phyloP scores from a whole-genome alignment of 2,329 filamentous ascomycete species.

The Ascochyta rabiei region DNA sequence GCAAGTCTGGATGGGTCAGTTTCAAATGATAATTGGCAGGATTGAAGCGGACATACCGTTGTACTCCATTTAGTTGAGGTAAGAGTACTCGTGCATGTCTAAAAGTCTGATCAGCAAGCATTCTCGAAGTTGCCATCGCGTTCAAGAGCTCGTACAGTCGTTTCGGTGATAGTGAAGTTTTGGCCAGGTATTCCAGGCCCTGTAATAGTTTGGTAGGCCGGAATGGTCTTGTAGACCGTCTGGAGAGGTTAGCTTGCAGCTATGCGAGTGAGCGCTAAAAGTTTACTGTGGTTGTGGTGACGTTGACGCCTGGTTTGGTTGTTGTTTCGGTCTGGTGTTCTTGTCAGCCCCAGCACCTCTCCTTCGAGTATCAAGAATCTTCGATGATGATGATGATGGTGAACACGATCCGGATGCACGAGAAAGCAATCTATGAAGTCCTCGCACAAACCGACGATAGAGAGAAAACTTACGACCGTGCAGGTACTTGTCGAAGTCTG shows the following conservation, averaged over 20 bases:
- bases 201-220: conserved; percentile 5
- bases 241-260: neutral
- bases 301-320: conserved; percentile 8
- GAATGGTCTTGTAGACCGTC: neutral
- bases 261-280: too few relatives aligned
- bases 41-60: neutral
- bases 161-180: conserved; percentile 5
- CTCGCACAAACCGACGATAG: neutral
- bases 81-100: conserved; percentile 12
- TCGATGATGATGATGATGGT: too few relatives aligned
- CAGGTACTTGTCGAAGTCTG: conserved; percentile 11
- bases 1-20: conserved; percentile 8
- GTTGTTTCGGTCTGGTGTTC: neutral
- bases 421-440: neutral
- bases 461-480: conserved; percentile 2
- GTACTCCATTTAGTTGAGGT: conserved; percentile 3
- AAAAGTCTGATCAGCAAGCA: neutral
- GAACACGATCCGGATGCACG: neutral
- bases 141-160: conserved; percentile 3
- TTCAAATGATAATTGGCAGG: too few relatives aligned
- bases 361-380: neutral
- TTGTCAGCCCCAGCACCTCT: neutral
- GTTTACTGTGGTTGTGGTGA: conserved; percentile 5
- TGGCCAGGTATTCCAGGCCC: conserved; percentile 8
- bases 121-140: too few relatives aligned